Conservation (phyloP, 768 basidiomycete species). For the Psilocybe sp. region DNA sequence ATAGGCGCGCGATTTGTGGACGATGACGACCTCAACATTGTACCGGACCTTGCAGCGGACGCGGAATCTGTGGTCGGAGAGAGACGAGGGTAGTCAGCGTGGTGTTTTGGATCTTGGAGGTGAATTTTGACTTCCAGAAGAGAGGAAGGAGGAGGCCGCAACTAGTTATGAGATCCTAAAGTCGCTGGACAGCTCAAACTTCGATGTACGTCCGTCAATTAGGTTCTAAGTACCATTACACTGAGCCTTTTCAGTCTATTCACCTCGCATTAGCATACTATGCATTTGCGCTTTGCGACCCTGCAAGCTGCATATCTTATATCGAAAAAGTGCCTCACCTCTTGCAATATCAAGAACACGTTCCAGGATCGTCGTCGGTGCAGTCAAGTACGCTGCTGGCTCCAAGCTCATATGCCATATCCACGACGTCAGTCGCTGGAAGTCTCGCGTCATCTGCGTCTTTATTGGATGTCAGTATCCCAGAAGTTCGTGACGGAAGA, state of each 20-base stretch:
- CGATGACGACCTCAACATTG: conserved; percentile 31
- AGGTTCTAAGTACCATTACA: neutral
- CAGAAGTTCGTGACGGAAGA: conserved; percentile 66
- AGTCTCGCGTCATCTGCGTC: conserved; percentile 46
- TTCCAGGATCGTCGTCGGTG: conserved; percentile 38
- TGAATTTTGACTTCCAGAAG: conserved; percentile 57
- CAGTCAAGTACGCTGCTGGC: conserved; percentile 31
- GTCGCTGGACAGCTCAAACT: conserved; percentile 45
- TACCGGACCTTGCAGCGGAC: neutral
- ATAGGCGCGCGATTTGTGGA: conserved; percentile 45
- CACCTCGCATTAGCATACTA: conserved; percentile 74
- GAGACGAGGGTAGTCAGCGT: conserved; percentile 11
- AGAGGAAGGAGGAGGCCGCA: conserved; percentile 55
- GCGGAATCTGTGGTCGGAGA: conserved; percentile 10
- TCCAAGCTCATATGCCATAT: conserved; percentile 31
- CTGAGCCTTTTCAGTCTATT: conserved; percentile 48
- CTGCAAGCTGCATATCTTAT: conserved; percentile 59
- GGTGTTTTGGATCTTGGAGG: conserved; percentile 40
- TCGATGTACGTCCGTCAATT: conserved; percentile 48
- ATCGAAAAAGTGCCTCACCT: conserved; percentile 55
- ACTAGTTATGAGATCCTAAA: conserved; percentile 54
- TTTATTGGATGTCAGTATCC: conserved; percentile 31
- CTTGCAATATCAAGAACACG: conserved; percentile 49
- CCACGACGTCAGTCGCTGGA: conserved; percentile 47
- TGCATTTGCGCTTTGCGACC: conserved; percentile 71